Evolutionary conservation across 2,329 filamentous ascomycete genomes (phyloP), one percentile per base, ranked within the genome.

Genomic region (Diaporthe nobilis): DNA sequence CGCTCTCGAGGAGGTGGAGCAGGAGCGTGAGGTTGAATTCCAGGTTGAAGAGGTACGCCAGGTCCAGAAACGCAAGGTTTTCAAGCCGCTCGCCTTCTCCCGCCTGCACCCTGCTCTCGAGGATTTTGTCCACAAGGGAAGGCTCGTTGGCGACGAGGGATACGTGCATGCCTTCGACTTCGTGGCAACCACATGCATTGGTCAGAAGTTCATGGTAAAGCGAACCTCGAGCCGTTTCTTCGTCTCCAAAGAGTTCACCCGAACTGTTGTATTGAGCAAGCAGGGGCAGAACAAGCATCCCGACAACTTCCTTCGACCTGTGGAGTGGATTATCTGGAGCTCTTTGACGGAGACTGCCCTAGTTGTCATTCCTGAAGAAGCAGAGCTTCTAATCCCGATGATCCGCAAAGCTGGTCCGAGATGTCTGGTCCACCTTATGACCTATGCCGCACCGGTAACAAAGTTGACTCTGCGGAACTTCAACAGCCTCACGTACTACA

Each of bases 241-340:
- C 61, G 81, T 87, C 5, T 86, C 86, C 0, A 65, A 58, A 0
- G 87, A 92, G 75, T 92, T 90, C 75, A 82, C 79, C 2, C 83
- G 84, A 37, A 90, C 89, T 0, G 84, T 91, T 3, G 81, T 80
- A 49, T 39, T 80, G 9, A 76, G 74, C 12, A 77, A 78, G 3
- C 78, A 81, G 34, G 73, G 79, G 12, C 75, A 78, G 0, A 81
- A 80, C 28, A 68, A 28, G 63, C 15, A 72, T 12, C 58, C 74
- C n/a, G 84, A 85, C 72, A 82, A 82, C 51, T 85, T 85, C 17
- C 60, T 86, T 77, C 84, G 86, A 1, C 85, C 88, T 0, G 89
- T 92, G 0, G 88, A 91, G 37, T 94, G 91, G 91, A 79, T 94
- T 2, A 81, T 94, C 0, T 93, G 88, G 87, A 90, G 87, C 75